Conservation (phyloP, 371 early-diverging fungal genomes). For the Fennellomyces sp. region DNA sequence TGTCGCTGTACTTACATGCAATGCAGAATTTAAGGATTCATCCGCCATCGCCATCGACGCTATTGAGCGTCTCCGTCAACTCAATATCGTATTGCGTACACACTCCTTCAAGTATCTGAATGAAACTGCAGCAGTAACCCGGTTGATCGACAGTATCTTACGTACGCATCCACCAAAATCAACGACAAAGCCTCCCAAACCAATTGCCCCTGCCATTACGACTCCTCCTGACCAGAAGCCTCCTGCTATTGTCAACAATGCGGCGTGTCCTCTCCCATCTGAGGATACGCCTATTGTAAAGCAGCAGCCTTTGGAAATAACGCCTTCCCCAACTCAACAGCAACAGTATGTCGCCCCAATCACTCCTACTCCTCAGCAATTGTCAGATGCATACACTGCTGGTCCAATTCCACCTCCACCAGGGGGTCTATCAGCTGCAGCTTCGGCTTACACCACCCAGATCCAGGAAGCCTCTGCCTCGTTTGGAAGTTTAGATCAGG, state of each 20-base stretch:
- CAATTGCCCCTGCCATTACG: background rate
- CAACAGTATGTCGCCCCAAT: no score
- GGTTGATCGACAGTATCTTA: background rate
- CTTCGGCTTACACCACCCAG: background rate
- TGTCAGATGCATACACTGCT: background rate
- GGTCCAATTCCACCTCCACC: background rate
- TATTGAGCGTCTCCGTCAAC: background rate
- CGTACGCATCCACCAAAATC: background rate
- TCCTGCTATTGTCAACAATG: no score
- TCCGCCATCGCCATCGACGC: background rate
- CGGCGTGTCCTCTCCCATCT: no score
- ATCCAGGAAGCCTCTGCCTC: no score
- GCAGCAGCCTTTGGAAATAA: background rate
- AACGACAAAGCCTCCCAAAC: background rate
- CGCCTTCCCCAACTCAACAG: background rate
- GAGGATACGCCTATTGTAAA: background rate
- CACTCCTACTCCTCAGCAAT: no score
- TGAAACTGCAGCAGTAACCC: background rate
- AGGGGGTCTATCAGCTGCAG: background rate
- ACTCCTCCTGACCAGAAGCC: background rate
- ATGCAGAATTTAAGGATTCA: background rate
- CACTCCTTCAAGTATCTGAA: slow-evolving; percentile 5
- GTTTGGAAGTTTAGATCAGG: background rate
- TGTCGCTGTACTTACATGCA: background rate
- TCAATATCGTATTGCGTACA: background rate